Percentiles rank a stretch among this genome's conserved stretches.
These are phyloP conservation scores for Salicornia ramosissima DNA, from an alignment of 148 eudicot species.

Conservation along the genomic window DNA sequence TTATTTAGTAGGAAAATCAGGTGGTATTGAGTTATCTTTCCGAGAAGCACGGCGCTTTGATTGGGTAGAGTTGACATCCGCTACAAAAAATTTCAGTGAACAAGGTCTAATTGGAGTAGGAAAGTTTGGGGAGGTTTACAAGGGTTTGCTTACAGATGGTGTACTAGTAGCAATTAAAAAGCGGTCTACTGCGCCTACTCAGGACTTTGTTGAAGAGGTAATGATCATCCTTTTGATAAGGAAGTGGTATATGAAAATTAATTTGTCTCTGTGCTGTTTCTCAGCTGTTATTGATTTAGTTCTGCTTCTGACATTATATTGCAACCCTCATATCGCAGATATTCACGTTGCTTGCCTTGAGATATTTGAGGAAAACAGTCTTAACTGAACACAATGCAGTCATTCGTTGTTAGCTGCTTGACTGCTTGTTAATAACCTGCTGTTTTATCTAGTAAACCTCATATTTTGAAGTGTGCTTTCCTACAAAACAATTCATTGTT, in stretches of 20 bases:
- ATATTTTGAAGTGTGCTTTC: not conserved
- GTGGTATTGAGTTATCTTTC: constrained; percentile 55
- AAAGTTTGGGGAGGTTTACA: constrained; percentile 90
- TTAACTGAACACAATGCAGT: not conserved
- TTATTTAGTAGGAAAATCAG: constrained; percentile 47
- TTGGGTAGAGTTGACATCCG: constrained; percentile 65
- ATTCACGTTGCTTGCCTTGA: not conserved
- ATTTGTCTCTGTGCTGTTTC: not conserved
- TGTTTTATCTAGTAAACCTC: not conserved
- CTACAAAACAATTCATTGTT: not conserved
- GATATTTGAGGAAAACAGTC: not conserved
- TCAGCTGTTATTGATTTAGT: not conserved
- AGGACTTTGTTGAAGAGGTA: constrained; percentile 89
- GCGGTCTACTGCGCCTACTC: constrained; percentile 62
- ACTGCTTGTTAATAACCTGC: not conserved
- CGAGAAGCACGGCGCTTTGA: constrained; percentile 75
- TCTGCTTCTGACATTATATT: not conserved
- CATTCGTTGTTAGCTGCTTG: not conserved
- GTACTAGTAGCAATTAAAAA: constrained; percentile 86
- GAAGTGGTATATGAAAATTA: not conserved
- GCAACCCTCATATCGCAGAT: not conserved
- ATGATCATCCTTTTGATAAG: constrained; percentile 11
- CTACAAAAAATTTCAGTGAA: constrained; percentile 68
- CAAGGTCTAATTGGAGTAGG: constrained; percentile 87
- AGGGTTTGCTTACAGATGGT: constrained; percentile 91